These are phyloP conservation scores for Syzygium oleosum DNA, from an alignment of 345 rosid genomes.

Conservation along the genomic window DNA sequence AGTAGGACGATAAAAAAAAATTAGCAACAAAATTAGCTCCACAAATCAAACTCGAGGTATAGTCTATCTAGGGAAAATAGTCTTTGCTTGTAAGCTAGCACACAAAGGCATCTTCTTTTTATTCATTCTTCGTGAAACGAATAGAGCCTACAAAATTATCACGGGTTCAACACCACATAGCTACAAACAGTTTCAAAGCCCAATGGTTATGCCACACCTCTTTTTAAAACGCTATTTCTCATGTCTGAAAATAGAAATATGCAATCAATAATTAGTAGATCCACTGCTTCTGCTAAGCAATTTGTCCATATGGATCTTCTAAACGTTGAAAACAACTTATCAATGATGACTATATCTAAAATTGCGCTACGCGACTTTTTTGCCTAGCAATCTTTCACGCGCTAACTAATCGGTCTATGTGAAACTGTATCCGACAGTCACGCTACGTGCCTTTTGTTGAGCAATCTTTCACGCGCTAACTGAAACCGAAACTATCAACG, in stretches of 20 bases:
- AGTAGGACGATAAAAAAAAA: too few relatives aligned
- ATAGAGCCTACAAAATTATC: too few relatives aligned
- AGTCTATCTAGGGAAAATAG: neutral
- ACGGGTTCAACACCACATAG: neutral
- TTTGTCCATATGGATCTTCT: too few relatives aligned
- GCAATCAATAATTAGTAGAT: neutral
- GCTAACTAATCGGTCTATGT: neutral
- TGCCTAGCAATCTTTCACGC: neutral
- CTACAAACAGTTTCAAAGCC: neutral
- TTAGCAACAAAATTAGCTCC: neutral
- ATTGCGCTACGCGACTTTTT: neutral
- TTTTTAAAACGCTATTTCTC: neutral
- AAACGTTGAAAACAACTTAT: neutral
- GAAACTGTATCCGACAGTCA: rapidly evolving
- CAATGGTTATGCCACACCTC: neutral
- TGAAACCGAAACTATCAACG: neutral
- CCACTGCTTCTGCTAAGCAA: too few relatives aligned
- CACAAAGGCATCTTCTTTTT: neutral
- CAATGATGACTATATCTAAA: neutral
- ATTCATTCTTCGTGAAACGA: too few relatives aligned
- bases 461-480: neutral
- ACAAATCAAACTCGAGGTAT: neutral
- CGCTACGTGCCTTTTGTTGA: neutral
- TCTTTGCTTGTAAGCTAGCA: neutral
- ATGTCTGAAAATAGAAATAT: neutral